Evolutionary conservation across 306 rosid species (phyloP).

Genomic region (Prunus campanulata): DNA sequence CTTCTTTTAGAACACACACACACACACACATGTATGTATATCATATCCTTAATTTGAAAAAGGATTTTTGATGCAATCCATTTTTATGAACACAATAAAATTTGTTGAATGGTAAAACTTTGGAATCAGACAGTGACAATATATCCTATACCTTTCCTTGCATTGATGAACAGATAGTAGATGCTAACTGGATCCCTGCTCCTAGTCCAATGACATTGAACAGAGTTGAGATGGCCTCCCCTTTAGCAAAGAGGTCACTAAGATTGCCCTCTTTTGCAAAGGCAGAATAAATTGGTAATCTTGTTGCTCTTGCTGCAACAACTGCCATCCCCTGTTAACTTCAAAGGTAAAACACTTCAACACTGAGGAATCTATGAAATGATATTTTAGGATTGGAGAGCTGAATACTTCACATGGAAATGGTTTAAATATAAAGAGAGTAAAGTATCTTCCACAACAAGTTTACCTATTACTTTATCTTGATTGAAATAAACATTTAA

Average conservation of each 20-base stretch:
- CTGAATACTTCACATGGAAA: neutral
- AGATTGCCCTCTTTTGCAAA: constrained; percentile 99
- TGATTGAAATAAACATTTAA: neutral
- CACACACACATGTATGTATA: no score
- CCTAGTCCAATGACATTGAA: constrained; percentile 91
- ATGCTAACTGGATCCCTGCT: constrained; percentile 86
- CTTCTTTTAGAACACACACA: neutral
- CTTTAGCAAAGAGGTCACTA: constrained; percentile 97
- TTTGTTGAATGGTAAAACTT: neutral
- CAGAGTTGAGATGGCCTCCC: constrained; percentile 97
- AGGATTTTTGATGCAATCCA: neutral
- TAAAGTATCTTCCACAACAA: neutral
- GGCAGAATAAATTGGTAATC: constrained; percentile 97
- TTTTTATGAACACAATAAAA: neutral
- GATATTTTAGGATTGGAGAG: neutral
- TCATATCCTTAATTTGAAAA: neutral
- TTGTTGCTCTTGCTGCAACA: constrained; percentile 98
- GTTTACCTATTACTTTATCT: neutral
- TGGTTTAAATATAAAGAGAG: neutral
- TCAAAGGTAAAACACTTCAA: constrained; percentile 15
- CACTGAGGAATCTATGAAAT: constrained; percentile 1
- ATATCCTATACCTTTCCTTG: constrained; percentile 77
- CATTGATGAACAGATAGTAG: constrained; percentile 82
- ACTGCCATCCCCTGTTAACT: constrained; percentile 86
- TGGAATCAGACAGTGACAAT: neutral